These are phyloP conservation scores for Picochlorum sp. DNA, from an alignment of 139 green algal genomes.

Conservation along the genomic window DNA sequence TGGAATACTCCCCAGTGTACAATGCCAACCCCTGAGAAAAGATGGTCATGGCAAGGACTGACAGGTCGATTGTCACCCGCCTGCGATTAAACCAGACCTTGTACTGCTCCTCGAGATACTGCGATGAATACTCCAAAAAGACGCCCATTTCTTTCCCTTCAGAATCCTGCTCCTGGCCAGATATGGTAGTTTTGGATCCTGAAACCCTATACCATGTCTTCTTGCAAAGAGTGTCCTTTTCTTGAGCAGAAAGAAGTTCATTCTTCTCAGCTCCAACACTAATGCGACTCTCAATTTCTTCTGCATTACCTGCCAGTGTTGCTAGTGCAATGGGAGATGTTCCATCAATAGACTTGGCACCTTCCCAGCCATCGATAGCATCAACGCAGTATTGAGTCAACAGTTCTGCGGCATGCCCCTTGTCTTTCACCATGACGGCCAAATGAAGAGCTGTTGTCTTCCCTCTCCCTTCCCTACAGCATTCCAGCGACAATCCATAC, in stretches of 20 bases:
- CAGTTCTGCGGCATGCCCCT: constrained; percentile 24
- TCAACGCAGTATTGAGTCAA: constrained; percentile 25
- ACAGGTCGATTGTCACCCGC: constrained; percentile 22
- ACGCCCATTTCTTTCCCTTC: not conserved
- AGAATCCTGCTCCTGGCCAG: too few relatives aligned
- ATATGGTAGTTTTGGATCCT: not conserved
- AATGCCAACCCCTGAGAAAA: constrained; percentile 24
- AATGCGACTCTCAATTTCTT: constrained; percentile 23
- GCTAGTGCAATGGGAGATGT: constrained; percentile 28
- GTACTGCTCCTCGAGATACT: constrained; percentile 16
- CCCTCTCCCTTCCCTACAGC: constrained; percentile 8
- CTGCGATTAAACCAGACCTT: constrained; percentile 6
- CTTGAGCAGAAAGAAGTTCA: not conserved
- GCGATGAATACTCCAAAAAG: constrained; percentile 9
- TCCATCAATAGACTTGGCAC: constrained; percentile 22
- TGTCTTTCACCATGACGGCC: constrained; percentile 30
- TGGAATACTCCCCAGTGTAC: constrained; percentile 12
- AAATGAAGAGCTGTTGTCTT: constrained; percentile 40
- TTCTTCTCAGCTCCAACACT: not conserved
- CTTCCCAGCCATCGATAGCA: constrained; percentile 22
- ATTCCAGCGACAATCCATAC: constrained; percentile 14
- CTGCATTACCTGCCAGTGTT: constrained; percentile 2
- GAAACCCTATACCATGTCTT: not conserved
- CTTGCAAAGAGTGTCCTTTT: not conserved
- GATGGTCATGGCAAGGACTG: constrained; percentile 24